Evolutionary conservation across 2,329 filamentous ascomycete species (phyloP), one percentile per base, ranked within the genome.

Genomic region (Diaporthe caulivora): DNA sequence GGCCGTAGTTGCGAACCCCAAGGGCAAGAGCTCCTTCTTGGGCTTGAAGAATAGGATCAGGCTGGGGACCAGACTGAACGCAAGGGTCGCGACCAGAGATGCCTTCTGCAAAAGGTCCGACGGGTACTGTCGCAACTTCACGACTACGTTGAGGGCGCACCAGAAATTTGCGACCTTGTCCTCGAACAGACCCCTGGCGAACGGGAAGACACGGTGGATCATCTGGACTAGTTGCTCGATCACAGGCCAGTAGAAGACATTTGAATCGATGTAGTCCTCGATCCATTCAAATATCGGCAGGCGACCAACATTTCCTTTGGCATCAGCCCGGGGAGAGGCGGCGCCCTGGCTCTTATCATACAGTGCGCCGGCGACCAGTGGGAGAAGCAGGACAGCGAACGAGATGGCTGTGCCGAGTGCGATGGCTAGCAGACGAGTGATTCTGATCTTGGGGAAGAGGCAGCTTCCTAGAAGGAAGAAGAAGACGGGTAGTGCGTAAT

Each of bases 151-250:
- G 72, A 96, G 87, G 6, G 95, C 93, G 81, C 97, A 99, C 97
- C 97, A 99, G 79, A 98, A 93, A 81, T 99, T 99, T 79, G 97
- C 97, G 26, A 99, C 97, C 83, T 99, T 99, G 86, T 98, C 97
- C 84, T 99, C 97, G 79, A 98, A 99, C 9, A 99, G 86, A 4
- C 97, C 97, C n/a, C 97, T 92, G 1, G 95, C 92, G 80, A 99
- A 98, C 0, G 97, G 97, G 79, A 99, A 98, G 72, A 98, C 90
- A n/a, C 97, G 93, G 81, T 98, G 94, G 15, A 98, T 84, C 78
- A 95, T 90, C 83, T 99, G 97, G 0, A 92, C 87, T 47, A 97
- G 79, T 81, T 98, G 95, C 79, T 97, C 90, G 6, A 95, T 80
- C 17, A 94, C 82, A 0, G 94, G 92, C 79, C 94, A 97, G 79